Base-by-base conservation (phyloP, 164 flowering plant genomes). In the Vitis rupestris region DNA sequence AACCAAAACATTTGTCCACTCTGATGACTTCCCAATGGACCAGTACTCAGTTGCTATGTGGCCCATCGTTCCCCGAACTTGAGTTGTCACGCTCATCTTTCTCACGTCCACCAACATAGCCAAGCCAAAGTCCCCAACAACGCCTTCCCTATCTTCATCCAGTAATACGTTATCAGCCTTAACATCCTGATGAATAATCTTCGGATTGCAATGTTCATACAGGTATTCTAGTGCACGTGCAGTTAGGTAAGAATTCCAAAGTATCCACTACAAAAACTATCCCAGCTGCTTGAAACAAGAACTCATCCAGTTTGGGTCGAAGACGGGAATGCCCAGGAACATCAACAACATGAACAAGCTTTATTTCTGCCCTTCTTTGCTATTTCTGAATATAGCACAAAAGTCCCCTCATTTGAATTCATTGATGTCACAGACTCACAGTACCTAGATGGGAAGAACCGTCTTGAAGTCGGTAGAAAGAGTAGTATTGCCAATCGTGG, bases 41-140 rank as follows among this genome's bases (percentile, higher is more conserved):
- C 91, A 73, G 78, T 94, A 94, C 72, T 94, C 97, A 11, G 97
- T 97, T 50, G 98, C 98, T 65, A 94, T 94, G 75, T 94, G 98
- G 57, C 98, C 98, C 94, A 94, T 91, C 30, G 97, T 94, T 55
- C 98, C 98, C 60, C 97, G 93, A 79, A 94, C 94, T 80, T 91
- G 95, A 67, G 97, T 91, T 9, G 97, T 93, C 61, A 93, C 94
- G 70, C 88, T 90, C 65, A 92, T 89, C 76, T 82, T 83, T 55
- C 92, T 79, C 63, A 88, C 95, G 77, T 93, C 98, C 30, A 93
- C 95, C 72, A 93, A 73, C 78, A 91, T 90, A 31, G 98, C 97
- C 65, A 93, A 73, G 66, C 97, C 98, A 75, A 93, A 93, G 73
- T 93, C 98, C 61, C 98, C 98, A 63, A 94, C 97, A 64, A 91